A percentile compares a stretch with the other conserved stretches of the same genome.
Evolutionary conservation across 495 filamentous ascomycete genomes (phyloP).

Genomic region (Aspergillus heteromorphus): DNA sequence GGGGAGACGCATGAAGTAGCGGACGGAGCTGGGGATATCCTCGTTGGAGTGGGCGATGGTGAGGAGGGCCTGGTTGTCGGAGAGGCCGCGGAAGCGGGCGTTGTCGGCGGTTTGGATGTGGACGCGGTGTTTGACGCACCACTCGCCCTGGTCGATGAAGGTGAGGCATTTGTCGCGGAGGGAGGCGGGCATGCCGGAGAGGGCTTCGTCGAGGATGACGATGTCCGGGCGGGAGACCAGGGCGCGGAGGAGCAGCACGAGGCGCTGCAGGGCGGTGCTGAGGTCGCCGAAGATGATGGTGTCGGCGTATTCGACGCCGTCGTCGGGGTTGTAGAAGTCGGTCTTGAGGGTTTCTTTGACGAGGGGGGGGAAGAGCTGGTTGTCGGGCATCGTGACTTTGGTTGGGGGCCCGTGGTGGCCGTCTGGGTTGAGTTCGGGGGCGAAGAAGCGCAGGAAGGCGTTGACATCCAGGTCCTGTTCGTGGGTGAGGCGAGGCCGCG

Average conservation of each 20-base stretch:
- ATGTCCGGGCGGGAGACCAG: constrained; percentile 79
- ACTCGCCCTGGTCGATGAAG: constrained; percentile 64
- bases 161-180: constrained; percentile 79
- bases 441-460: constrained; percentile 67
- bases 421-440: constrained; percentile 61
- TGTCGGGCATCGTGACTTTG: neutral
- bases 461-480: constrained; percentile 53
- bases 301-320: constrained; percentile 61
- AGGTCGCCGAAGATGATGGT: constrained; percentile 66
- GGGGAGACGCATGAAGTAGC: constrained; percentile 77
- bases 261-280: constrained; percentile 71
- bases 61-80: constrained; percentile 68
- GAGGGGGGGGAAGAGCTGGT: constrained; percentile 13
- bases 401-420: constrained; percentile 12
- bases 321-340: constrained; percentile 16
- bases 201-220: constrained; percentile 87
- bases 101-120: neutral
- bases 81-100: constrained; percentile 34
- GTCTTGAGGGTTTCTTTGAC: neutral
- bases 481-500: constrained; percentile 56
- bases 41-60: constrained; percentile 86
- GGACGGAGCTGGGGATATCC: constrained; percentile 75
- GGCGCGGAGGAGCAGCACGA: constrained; percentile 80
- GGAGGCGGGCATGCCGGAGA: constrained; percentile 78
- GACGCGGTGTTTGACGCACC: neutral